These are phyloP conservation scores for Taphrina pruni DNA, from an alignment of 1,139 yeast genomes.

Conservation along the genomic window DNA sequence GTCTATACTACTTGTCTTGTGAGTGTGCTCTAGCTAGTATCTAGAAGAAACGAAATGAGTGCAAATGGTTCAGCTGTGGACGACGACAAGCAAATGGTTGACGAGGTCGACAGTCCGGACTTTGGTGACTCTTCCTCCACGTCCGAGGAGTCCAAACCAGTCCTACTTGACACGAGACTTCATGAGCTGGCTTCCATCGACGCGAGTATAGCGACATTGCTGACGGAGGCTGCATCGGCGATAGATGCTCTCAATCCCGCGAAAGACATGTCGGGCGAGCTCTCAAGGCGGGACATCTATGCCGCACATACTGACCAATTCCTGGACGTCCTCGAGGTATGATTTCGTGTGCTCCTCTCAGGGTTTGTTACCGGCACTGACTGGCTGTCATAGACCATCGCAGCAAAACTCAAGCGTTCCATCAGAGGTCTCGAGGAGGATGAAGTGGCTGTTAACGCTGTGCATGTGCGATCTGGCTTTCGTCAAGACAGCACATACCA, in stretches of 20 bases:
- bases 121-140: neutral
- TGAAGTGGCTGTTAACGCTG: slow-evolving; percentile 12
- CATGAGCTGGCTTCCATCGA: slow-evolving; percentile 21
- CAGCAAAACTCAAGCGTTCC: slow-evolving; percentile 28
- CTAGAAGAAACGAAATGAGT: neutral
- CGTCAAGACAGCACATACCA: slow-evolving; percentile 2
- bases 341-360: neutral
- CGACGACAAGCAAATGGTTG: neutral
- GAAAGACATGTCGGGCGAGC: neutral
- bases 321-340: slow-evolving; percentile 30
- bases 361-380: too few species aligned
- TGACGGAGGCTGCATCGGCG: slow-evolving; percentile 17
- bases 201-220: slow-evolving; percentile 3
- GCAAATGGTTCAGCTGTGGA: neutral
- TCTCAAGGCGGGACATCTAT: slow-evolving; percentile 3
- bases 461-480: slow-evolving; percentile 1
- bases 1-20: too few species aligned
- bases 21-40: too few species aligned
- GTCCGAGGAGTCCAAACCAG: slow-evolving; percentile 42
- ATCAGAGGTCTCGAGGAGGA: slow-evolving; percentile 30
- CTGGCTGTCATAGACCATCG: neutral
- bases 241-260: slow-evolving; percentile 28
- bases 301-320: slow-evolving; percentile 14
- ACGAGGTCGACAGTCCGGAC: neutral
- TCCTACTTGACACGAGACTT: slow-evolving; percentile 5